Conservation (phyloP, 2,329 filamentous ascomycete genomes). For the Colletotrichum lentis region DNA sequence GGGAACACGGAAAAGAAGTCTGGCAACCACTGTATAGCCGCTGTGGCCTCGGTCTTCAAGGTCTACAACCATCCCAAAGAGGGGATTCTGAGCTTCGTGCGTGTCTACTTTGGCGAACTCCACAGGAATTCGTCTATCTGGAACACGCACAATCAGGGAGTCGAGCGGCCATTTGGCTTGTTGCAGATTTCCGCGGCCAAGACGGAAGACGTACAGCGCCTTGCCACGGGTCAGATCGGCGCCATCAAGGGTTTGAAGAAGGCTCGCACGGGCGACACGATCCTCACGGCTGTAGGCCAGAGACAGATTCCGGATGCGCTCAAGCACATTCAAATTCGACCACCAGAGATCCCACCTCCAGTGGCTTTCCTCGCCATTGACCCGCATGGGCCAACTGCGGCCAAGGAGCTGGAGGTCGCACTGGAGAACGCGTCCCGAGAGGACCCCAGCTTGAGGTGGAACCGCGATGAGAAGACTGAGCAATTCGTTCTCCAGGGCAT, state of each 20-base stretch:
- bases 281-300: constrained; percentile 74
- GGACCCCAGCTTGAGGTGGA: constrained; percentile 90
- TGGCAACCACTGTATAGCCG: constrained; percentile 49
- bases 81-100: constrained; percentile 88
- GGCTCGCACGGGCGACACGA: constrained; percentile 91
- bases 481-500: constrained; percentile 95
- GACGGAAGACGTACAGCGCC: constrained; percentile 81
- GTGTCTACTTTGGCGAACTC: constrained; percentile 87
- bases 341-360: constrained; percentile 88
- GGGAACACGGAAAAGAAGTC: constrained; percentile 43
- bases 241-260: constrained; percentile 90
- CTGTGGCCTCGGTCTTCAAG: constrained; percentile 83
- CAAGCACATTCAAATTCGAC: constrained; percentile 80
- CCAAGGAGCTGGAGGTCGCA: constrained; percentile 79
- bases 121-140: constrained; percentile 78
- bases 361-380: constrained; percentile 98
- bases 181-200: constrained; percentile 91
- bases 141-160: constrained; percentile 84
- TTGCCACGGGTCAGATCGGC: constrained; percentile 89
- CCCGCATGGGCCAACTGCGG: constrained; percentile 77
- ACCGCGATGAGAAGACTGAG: constrained; percentile 85
- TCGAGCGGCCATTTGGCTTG: constrained; percentile 81
- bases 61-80: constrained; percentile 88
- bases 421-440: constrained; percentile 83
- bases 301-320: constrained; percentile 73